Percentiles rank a stretch among this genome's conserved stretches.
Conservation (phyloP, 2,329 filamentous ascomycete species). For the Cytospora schulzeri region DNA sequence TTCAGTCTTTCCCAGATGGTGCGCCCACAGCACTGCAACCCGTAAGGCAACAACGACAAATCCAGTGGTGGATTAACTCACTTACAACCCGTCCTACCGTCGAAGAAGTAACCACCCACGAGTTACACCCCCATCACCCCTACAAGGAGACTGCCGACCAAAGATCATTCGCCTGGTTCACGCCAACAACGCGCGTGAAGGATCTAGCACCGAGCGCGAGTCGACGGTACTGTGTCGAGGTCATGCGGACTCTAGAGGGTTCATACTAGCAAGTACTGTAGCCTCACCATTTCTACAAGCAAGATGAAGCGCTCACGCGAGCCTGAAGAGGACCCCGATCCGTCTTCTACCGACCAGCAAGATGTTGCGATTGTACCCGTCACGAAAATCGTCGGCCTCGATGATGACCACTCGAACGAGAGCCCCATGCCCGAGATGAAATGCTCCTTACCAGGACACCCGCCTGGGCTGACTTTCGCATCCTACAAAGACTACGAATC, state of each 20-base stretch:
- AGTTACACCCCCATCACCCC: background rate
- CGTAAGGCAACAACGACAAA: background rate
- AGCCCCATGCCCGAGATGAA: conserved; percentile 59
- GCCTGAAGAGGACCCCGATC: conserved; percentile 48
- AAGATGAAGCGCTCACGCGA: conserved; percentile 67
- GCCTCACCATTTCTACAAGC: background rate
- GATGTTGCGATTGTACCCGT: conserved; percentile 35
- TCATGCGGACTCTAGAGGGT: background rate
- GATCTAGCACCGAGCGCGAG: background rate
- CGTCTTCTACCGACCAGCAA: conserved; percentile 25
- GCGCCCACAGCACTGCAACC: background rate
- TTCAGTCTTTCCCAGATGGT: background rate
- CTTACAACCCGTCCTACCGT: background rate
- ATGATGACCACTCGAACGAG: conserved; percentile 43
- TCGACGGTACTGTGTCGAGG: background rate
- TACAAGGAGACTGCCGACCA: background rate
- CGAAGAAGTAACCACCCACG: background rate
- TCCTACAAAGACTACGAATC: conserved; percentile 81
- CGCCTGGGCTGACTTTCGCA: conserved; percentile 67
- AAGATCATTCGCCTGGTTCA: background rate
- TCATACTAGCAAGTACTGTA: conserved; percentile 9
- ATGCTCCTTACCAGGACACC: conserved; percentile 82
- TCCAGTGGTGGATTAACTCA: background rate
- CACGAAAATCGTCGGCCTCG: conserved; percentile 64
- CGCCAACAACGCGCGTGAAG: background rate